Evolutionary conservation across 2,329 filamentous ascomycete genomes (phyloP).

Genomic region (Calonectria crousiana): DNA sequence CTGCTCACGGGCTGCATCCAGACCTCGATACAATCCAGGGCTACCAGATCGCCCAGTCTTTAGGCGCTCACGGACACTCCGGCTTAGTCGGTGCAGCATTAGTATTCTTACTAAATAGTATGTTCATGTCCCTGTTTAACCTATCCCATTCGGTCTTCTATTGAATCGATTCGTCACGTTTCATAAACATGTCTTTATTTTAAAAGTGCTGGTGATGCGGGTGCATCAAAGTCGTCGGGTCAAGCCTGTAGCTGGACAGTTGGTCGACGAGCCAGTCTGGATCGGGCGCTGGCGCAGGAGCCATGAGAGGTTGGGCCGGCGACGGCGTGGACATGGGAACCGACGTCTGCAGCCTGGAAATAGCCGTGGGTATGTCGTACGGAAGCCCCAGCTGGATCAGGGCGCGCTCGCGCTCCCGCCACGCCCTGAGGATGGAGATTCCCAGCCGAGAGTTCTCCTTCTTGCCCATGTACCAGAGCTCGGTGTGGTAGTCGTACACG

Average conservation of each 20-base stretch:
- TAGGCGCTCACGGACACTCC: too few relatives aligned
- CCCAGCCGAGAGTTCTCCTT: conserved; percentile 5
- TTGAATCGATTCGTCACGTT: background rate
- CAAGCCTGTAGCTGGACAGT: conserved; percentile 3
- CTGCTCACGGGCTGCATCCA: too few relatives aligned
- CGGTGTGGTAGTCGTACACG: conserved; percentile 12
- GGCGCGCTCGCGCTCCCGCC: conserved; percentile 13
- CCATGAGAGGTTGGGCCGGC: background rate
- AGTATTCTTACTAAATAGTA: background rate
- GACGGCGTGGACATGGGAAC: conserved; percentile 14
- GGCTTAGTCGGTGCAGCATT: background rate
- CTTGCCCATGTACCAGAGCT: conserved; percentile 21
- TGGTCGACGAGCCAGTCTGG: conserved; percentile 17
- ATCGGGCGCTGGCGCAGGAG: background rate
- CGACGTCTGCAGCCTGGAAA: background rate
- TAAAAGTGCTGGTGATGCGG: background rate
- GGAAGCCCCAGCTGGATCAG: conserved; percentile 3
- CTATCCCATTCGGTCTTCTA: background rate
- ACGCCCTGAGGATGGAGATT: conserved; percentile 9
- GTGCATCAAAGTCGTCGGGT: background rate
- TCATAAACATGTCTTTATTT: background rate
- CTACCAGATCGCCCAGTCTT: background rate
- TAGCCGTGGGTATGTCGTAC: background rate
- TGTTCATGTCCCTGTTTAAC: background rate
- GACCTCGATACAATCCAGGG: too few relatives aligned